Percentiles rank a stretch among this genome's conserved stretches.
phyloP scores from a whole-genome alignment of 805 yeast species.

The Wickerhamomyces hampshirensis region DNA sequence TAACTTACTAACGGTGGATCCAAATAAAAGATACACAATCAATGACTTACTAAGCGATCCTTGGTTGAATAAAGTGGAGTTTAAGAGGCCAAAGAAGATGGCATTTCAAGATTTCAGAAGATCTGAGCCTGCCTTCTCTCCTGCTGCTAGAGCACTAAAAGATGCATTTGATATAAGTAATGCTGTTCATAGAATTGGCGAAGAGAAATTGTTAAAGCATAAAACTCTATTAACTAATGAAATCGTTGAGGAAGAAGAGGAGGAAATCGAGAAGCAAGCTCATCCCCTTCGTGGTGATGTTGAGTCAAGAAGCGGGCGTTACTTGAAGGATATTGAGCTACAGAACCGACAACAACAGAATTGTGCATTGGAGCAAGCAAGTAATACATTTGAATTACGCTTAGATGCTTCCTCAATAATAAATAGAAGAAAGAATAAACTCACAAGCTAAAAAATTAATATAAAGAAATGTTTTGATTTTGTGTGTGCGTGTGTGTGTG shows the following conservation, averaged over 20 bases:
- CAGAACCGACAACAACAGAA: slow-evolving; percentile 9
- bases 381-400: slow-evolving; percentile 31
- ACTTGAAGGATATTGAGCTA: slow-evolving; percentile 13
- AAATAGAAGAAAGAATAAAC: slow-evolving; percentile 33
- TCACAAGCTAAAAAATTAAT: slow-evolving; percentile 5
- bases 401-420: slow-evolving; percentile 35
- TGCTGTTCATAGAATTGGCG: slow-evolving; percentile 64
- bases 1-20: slow-evolving; percentile 65
- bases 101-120: slow-evolving; percentile 18
- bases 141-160: slow-evolving; percentile 75
- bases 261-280: slow-evolving; percentile 8
- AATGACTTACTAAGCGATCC: slow-evolving; percentile 67
- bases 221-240: slow-evolving; percentile 4
- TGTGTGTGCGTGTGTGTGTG: not conserved
- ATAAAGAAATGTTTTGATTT: not conserved
- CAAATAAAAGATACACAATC: slow-evolving; percentile 60
- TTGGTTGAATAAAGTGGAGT: slow-evolving; percentile 43
- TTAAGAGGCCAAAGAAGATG: slow-evolving; percentile 20
- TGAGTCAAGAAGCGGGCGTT: slow-evolving; percentile 19
- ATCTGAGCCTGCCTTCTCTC: slow-evolving; percentile 41
- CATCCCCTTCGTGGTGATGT: slow-evolving; percentile 12
- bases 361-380: slow-evolving; percentile 6
- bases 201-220: slow-evolving; percentile 18
- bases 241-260: slow-evolving; percentile 26
- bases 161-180: slow-evolving; percentile 85